Percentiles rank a stretch among this genome's conserved stretches.
Evolutionary conservation across 495 filamentous ascomycete species (phyloP).

Genomic region (Penicillium paxilli): DNA sequence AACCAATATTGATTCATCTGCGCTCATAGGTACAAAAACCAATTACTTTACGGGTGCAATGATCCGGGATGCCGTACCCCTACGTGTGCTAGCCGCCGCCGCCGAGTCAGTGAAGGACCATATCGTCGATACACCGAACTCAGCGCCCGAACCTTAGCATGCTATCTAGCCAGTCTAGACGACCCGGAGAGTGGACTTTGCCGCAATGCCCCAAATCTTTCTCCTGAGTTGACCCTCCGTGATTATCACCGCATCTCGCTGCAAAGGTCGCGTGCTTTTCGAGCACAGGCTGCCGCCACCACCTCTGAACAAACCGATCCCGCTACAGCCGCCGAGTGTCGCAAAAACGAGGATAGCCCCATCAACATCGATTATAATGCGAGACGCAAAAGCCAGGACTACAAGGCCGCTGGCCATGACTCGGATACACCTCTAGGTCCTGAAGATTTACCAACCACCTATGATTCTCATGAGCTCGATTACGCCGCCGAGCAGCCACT

Average conservation of each 20-base stretch:
- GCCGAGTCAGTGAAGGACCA: constrained; percentile 62
- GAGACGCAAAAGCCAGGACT: neutral
- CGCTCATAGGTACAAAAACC: constrained; percentile 66
- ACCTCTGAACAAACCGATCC: neutral
- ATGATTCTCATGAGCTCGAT: constrained; percentile 22
- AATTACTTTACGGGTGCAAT: constrained; percentile 81
- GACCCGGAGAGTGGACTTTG: constrained; percentile 76
- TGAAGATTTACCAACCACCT: constrained; percentile 5
- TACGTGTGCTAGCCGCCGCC: constrained; percentile 79
- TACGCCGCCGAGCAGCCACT: constrained; percentile 45
- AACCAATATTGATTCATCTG: neutral
- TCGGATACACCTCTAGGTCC: neutral
- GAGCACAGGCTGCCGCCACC: constrained; percentile 17
- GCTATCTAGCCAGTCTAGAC: constrained; percentile 75
- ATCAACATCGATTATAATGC: neutral
- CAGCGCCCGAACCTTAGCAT: constrained; percentile 75
- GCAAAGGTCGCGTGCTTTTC: constrained; percentile 26
- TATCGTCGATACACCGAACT: constrained; percentile 70
- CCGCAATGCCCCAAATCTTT: constrained; percentile 46
- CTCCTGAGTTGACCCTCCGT: constrained; percentile 28
- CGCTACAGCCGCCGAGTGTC: neutral
- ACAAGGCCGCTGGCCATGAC: neutral
- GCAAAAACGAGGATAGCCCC: neutral
- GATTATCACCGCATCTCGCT: constrained; percentile 31
- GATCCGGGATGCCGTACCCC: constrained; percentile 67